A percentile compares a stretch with the other conserved stretches of the same genome.
phyloP scores from a whole-genome alignment of 345 rosid species.

The Leavenworthia alabamica region DNA sequence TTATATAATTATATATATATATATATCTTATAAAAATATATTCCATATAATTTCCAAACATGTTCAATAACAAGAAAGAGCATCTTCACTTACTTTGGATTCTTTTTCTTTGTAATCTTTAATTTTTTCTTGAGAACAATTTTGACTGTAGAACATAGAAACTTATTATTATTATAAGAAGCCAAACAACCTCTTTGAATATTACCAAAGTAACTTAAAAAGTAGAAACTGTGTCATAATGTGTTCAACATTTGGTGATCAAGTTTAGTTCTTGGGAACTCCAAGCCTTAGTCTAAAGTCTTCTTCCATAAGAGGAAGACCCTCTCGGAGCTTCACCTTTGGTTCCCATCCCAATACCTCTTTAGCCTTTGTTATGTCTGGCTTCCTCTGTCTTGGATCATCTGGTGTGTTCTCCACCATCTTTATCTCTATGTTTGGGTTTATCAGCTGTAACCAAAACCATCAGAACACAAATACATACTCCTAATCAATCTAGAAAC shows the following conservation, averaged over 20 bases:
- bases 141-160: too few species aligned
- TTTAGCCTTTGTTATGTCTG: constrained; percentile 74
- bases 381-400: constrained; percentile 89
- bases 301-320: constrained; percentile 87
- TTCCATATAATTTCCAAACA: neutral
- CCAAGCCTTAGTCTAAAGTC: constrained; percentile 76
- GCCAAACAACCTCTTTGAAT: too few species aligned
- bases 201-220: too few species aligned
- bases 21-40: too few species aligned
- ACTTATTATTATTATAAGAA: too few species aligned
- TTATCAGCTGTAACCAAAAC: constrained; percentile 49
- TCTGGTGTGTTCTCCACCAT: constrained; percentile 92
- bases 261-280: constrained; percentile 45
- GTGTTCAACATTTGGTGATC: too few species aligned
- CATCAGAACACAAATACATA: neutral
- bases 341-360: constrained; percentile 92
- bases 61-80: constrained; percentile 6
- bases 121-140: too few species aligned
- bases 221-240: too few species aligned
- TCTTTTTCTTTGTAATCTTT: too few species aligned
- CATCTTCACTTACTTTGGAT: neutral
- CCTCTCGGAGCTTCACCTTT: constrained; percentile 67
- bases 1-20: too few species aligned
- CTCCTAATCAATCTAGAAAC: neutral
- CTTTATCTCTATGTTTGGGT: constrained; percentile 66